Evolutionary conservation across 805 yeast species (phyloP).

Genomic region (Ogataea degrootiae): DNA sequence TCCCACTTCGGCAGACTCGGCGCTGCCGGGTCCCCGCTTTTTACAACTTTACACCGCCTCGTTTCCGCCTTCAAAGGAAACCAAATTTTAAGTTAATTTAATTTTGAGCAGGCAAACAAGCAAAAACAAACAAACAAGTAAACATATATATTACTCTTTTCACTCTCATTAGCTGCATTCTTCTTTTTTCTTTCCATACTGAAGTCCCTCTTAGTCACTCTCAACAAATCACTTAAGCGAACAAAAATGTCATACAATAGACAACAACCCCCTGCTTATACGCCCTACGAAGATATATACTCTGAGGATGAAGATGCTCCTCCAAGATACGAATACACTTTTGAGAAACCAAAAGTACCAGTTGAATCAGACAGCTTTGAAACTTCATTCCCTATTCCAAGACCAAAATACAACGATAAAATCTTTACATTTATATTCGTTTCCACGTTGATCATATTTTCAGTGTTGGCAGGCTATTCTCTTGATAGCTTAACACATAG

Average conservation of each 20-base stretch:
- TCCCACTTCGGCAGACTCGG: too few species aligned
- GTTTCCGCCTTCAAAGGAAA: too few species aligned
- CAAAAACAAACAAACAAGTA: too few species aligned
- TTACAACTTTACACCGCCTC: too few species aligned
- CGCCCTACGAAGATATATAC: constrained; percentile 10
- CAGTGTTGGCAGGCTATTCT: constrained; percentile 7
- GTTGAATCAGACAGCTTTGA: constrained; percentile 43
- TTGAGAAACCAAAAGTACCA: constrained; percentile 29
- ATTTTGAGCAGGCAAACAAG: too few species aligned
- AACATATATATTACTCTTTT: too few species aligned
- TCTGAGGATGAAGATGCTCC: constrained; percentile 20
- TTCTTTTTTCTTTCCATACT: too few species aligned
- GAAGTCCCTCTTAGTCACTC: too few species aligned
- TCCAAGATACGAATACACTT: constrained; percentile 25
- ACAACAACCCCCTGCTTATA: constrained; percentile 17
- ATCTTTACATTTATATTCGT: constrained; percentile 53
- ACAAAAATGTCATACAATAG: neutral
- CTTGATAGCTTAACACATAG: constrained; percentile 8
- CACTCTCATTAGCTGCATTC: too few species aligned
- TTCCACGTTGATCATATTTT: constrained; percentile 17
- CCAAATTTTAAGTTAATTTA: too few species aligned
- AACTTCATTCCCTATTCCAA: constrained; percentile 60
- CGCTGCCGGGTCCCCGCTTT: too few species aligned
- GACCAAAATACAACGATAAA: constrained; percentile 67
- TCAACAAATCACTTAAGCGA: neutral